Evolutionary conservation across 1,284 basidiomycete genomes (phyloP), one percentile per base, ranked within the genome.

Genomic region (Tranzscheliella williamsii): DNA sequence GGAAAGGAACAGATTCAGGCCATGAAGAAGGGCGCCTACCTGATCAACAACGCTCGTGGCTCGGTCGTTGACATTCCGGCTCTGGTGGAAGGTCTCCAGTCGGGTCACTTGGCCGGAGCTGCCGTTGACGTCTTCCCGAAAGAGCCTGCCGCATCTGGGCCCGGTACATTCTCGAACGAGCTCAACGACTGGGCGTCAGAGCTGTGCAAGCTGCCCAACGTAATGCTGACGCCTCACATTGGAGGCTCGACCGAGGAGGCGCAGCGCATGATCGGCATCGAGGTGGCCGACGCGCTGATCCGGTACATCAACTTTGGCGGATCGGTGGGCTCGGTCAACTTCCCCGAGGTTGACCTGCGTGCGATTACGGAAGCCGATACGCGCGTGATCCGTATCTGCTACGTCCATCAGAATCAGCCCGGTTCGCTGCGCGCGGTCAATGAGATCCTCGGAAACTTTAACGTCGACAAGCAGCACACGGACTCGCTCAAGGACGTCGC

Each of bases 201-300:
- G 39, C 65, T 76, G 33, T 69, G 71, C 37, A 30, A 42, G 48
- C 66, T 63, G 42, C 40, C 42, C 42, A 76, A 76, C 56, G 66
- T 73, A 17, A 70, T 76, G 48, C 44, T 76, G 33, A 75, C 75
- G 0, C 95, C 95, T 16, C 95, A 99, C 78, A 97, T 99, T 70
- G 95, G 95, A 55, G 95, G 95, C 34, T 96, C 91, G 32, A 99
- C 95, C 11, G 95, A 98, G 79, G 95, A 99, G 80, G 95, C 95
- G 4, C 95, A 99, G 80, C 85, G 87, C 38, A 91, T 94, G 85
- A 98, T 99, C 67, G 95, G 95, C 24, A 87, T 90, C 62, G 95
- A 99, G 80, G 95, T 99, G 33, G 86, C 90, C 12, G 84, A 84
- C 32, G 87, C 92, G 3, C 81, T 98, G 42, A 83, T 84, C 26